Conservation (phyloP, 176 grass and related monocot genomes). For the Musa itinerans region DNA sequence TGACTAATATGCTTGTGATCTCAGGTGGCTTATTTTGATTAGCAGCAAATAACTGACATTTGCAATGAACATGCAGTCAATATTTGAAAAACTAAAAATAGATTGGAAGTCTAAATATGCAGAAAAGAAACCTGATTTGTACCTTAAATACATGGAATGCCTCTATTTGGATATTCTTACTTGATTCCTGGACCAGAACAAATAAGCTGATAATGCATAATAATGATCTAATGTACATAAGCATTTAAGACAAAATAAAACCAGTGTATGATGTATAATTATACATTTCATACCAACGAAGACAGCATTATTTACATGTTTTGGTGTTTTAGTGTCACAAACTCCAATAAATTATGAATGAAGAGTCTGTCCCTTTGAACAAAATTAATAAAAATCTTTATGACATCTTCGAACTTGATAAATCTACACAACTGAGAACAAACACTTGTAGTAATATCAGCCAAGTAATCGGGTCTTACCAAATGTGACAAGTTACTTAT, state of each 20-base stretch:
- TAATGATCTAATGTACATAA: background rate
- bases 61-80: background rate
- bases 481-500: no score
- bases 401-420: no score
- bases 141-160: constrained; percentile 66
- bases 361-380: no score
- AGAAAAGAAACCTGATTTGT: background rate
- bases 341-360: no score
- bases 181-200: constrained; percentile 34
- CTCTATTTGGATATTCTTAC: constrained; percentile 51
- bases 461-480: no score
- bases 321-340: no score
- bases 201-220: background rate
- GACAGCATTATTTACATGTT: no score
- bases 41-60: constrained; percentile 35
- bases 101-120: background rate
- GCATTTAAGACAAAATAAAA: background rate
- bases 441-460: no score
- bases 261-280: background rate
- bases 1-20: constrained; percentile 33
- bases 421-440: no score
- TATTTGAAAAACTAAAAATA: background rate
- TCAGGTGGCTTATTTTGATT: constrained; percentile 50
- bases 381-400: no score
- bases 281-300: no score